Percentiles rank a stretch among this genome's conserved stretches.
Evolutionary conservation across 2,329 filamentous ascomycete genomes (phyloP).

Genomic region (Fusarium nematophilum): DNA sequence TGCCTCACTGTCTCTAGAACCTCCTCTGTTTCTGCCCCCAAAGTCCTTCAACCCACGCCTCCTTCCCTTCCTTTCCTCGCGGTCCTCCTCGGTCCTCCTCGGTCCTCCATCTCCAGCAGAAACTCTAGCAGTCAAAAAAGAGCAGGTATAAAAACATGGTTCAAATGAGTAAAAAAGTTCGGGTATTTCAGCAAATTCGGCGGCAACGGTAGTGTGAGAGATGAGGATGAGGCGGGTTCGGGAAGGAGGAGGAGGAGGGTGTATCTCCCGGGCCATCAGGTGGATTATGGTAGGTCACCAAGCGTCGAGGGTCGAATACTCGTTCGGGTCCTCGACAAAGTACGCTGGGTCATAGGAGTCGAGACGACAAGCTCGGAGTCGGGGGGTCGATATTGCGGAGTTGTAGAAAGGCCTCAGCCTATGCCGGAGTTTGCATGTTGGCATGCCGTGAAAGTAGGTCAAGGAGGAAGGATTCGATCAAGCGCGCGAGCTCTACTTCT

Average conservation of each 20-base stretch:
- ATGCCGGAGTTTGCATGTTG: no score
- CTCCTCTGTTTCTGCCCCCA: slow-evolving; percentile 6
- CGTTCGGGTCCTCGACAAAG: no score
- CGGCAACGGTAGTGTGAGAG: slow-evolving; percentile 13
- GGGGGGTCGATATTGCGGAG: no score
- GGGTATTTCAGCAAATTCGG: slow-evolving; percentile 36
- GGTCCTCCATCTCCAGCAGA: not conserved
- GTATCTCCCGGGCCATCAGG: no score
- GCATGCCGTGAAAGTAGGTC: no score
- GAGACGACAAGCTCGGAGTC: no score
- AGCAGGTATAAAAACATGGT: not conserved
- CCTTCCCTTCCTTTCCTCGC: not conserved
- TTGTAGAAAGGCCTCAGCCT: no score
- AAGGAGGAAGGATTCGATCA: slow-evolving; percentile 4
- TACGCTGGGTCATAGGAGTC: no score
- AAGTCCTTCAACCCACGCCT: no score
- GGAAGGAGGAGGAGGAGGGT: not conserved
- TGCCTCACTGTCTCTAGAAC: slow-evolving; percentile 27
- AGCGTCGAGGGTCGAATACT: no score
- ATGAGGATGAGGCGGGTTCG: not conserved
- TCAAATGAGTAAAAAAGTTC: slow-evolving; percentile 11
- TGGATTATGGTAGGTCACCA: no score
- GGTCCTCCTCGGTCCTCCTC: not conserved
- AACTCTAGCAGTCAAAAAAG: no score
- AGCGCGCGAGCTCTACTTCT: slow-evolving; percentile 58